Evolutionary conservation across 1,284 basidiomycete species (phyloP).

Genomic region (Rhodotorula sp.): DNA sequence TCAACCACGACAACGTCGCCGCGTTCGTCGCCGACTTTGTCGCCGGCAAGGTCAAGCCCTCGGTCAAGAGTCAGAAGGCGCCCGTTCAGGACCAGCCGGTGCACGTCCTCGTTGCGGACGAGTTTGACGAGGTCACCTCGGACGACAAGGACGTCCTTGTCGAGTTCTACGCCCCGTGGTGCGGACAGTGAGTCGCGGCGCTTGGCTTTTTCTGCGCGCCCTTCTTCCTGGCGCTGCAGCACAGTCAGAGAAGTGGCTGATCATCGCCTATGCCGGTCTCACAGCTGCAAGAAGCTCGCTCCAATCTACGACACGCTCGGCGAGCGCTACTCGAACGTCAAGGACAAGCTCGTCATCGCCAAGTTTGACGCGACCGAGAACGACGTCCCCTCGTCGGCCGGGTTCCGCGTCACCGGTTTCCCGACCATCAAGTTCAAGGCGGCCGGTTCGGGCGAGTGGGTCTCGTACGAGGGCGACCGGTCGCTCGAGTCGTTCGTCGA

Average conservation of each 20-base stretch:
- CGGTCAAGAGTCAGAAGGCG: conserved; percentile 86
- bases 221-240: not conserved
- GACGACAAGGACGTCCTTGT: conserved; percentile 96
- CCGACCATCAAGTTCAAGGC: conserved; percentile 92
- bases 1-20: conserved; percentile 58
- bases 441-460: conserved; percentile 78
- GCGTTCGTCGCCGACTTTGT: conserved; percentile 67
- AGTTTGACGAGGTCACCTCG: conserved; percentile 81
- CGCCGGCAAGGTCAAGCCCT: conserved; percentile 71
- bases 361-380: conserved; percentile 98
- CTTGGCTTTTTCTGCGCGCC: not conserved
- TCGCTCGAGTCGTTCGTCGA: conserved; percentile 78
- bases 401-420: conserved; percentile 58
- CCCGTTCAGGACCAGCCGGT: conserved; percentile 85
- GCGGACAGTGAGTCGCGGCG: conserved; percentile 49
- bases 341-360: conserved; percentile 80
- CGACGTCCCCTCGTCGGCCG: conserved; percentile 81
- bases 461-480: conserved; percentile 91
- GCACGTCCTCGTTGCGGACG: conserved; percentile 79
- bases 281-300: conserved; percentile 82
- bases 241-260: not conserved
- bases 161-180: conserved; percentile 98
- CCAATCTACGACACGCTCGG: conserved; percentile 91
- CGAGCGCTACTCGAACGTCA: conserved; percentile 73
- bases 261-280: not conserved